Base-by-base conservation (phyloP, 164 flowering plant species). In the Chimonanthus praecox region DNA sequence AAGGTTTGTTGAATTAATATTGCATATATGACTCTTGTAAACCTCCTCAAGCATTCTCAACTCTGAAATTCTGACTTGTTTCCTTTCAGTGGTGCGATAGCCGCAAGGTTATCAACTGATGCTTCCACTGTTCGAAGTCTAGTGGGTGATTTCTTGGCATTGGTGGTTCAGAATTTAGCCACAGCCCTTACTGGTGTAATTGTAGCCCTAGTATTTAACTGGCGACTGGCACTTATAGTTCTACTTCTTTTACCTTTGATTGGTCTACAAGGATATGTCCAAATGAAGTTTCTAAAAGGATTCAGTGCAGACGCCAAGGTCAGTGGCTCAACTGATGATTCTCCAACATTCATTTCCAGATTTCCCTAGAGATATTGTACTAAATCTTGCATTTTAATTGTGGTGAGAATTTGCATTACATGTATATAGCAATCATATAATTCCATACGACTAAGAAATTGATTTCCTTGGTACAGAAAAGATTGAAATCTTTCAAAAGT, bases 271-370 rank as follows among this genome's bases (percentile, higher is more conserved):
- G 84, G 82, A 54, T 76, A 71, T 78, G 45, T 79, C 9, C 88
- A 85, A 70, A 64, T 50, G 63, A 83, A 71, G 64, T 77, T 79
- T 69, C 7, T 71, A 48, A 51, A 54, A 58, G 87, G 87, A 15
- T 84, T 82, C 73, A 82, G 78, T 51, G 84, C 79, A 13, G 85
- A 85, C 73, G 87, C 87, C 3, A 81, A 85, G 85, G 82, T 80
- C 47, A 50, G 75, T 48, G 20, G 49, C 48, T 61, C 33, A 33
- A 33, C 33, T 33, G 33, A 33, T 33, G 33, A 33, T 33, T 33
- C 33, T 33, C 33, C 33, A 1, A 33, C 33, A 33, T 33, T 33
- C 33, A 33, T 33, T 33, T 33, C 2, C 33, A 33, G 33, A 33
- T 33, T 33, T 33, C 33, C 33, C 21, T 20, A 20, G 21, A 20